Conservation (phyloP, 2,329 filamentous ascomycete species). For the Claviceps maximensis region DNA sequence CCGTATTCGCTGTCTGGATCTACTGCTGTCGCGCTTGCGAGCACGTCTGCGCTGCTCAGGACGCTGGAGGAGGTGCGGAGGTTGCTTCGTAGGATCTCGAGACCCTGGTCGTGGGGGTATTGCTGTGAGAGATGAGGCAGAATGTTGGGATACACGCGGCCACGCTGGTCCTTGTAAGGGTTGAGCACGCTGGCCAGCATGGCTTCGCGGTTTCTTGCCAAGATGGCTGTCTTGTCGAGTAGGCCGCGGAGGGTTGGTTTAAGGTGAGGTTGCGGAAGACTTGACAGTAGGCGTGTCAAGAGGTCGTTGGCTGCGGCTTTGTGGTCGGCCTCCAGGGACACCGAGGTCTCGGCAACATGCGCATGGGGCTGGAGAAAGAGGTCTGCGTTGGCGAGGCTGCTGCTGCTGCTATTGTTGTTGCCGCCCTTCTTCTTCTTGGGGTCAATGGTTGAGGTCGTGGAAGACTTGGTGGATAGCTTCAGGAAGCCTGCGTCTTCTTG, state of each 20-base stretch:
- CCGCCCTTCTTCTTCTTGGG: conserved; percentile 18
- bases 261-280: conserved; percentile 52
- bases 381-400: conserved; percentile 51
- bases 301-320: conserved; percentile 45
- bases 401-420: conserved; percentile 11
- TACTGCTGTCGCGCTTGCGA: conserved; percentile 23
- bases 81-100: conserved; percentile 58
- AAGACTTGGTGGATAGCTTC: conserved; percentile 23
- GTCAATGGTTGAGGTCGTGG: conserved; percentile 15
- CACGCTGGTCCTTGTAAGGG: conserved; percentile 51
- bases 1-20: conserved; percentile 24
- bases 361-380: conserved; percentile 44
- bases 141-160: conserved; percentile 57
- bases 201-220: conserved; percentile 53
- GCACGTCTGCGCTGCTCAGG: conserved; percentile 14
- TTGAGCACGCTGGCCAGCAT: conserved; percentile 77
- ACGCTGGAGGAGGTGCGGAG: conserved; percentile 30
- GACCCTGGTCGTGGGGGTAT: conserved; percentile 46
- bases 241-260: conserved; percentile 59
- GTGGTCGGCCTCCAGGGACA: conserved; percentile 32
- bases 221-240: conserved; percentile 68
- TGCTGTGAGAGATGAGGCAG: conserved; percentile 63
- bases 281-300: conserved; percentile 47
- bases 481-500: conserved; percentile 40
- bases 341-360: conserved; percentile 16